Percentiles rank a stretch among this genome's conserved stretches.
phyloP scores from a whole-genome alignment of 306 rosid genomes.

The Senna siamea region DNA sequence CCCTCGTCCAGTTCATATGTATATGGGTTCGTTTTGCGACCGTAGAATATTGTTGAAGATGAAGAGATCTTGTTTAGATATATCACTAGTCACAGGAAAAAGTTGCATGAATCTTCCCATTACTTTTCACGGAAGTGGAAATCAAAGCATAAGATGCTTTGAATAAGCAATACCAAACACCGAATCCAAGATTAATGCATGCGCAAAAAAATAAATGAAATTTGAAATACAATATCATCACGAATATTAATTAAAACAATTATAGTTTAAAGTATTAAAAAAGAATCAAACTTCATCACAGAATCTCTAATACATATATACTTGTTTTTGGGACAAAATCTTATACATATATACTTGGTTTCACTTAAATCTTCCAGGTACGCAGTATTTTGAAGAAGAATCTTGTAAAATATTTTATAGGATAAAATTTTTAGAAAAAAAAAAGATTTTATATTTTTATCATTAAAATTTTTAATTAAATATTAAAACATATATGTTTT shows the following conservation, averaged over 20 bases:
- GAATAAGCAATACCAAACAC: background rate
- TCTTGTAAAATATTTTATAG: no score
- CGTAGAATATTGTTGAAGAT: slow-evolving; percentile 9
- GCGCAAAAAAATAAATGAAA: background rate
- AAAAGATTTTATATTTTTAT: no score
- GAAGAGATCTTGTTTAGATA: background rate
- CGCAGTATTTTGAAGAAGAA: no score
- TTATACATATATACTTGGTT: no score
- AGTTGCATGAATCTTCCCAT: background rate
- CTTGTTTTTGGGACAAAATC: no score
- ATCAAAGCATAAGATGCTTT: slow-evolving; percentile 1
- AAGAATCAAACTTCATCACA: background rate
- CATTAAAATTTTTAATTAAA: no score
- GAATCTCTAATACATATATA: background rate
- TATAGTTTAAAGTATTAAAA: no score
- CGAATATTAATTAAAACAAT: background rate
- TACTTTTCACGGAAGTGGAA: slow-evolving; percentile 4
- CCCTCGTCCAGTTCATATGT: no score
- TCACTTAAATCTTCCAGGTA: no score
- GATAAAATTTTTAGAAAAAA: no score
- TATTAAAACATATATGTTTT: no score
- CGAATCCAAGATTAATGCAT: background rate
- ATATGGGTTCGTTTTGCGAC: background rate
- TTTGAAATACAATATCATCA: no score
- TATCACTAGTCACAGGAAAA: background rate